Base-by-base conservation (phyloP, 495 filamentous ascomycete genomes). In the Annulohypoxylon bovei region DNA sequence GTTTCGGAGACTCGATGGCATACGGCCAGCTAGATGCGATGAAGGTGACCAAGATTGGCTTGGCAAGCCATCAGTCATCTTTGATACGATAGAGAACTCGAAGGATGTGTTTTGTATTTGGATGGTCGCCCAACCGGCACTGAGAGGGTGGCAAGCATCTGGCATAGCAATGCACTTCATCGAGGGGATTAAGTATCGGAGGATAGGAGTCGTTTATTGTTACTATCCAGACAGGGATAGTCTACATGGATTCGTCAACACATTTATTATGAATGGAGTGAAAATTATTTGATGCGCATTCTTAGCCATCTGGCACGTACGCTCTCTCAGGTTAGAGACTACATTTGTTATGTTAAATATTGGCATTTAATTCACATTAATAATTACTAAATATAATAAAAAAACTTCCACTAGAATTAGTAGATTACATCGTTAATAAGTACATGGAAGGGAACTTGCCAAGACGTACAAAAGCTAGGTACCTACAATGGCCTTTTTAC, bases 111-210 rank as follows among this genome's bases (percentile, higher is more conserved):
- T 63, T 7, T 54, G 60, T 32, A 28, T 63, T 14, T 54, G 60
- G 60, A 39, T 63, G 23, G 9, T 54, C 1, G 47, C 33, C 23
- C 49, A 64, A 30, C 49, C 49, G 12, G 23, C 47, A 14, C 5
- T 44, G 14, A 32, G 46, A 39, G 59, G 47, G 6, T 63, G 60
- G 60, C 35, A 63, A 33, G 47, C 35, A 32, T 63, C 47, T 6
- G 47, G 60, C 8, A 23, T 63, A 33, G 47, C 47, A 33, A 6
- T 63, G 23, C 14, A 30, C 6, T n/a, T 25, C 20, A n/a, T 32
- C 40, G 47, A n/a, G 1, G 2, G 2, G 2, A 42, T 32, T 37
- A 44, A 6, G 8, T 54, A 35, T 27, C 47, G 14, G n/a, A 42
- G 60, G 40, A 7, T 63, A 20, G 47, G 60, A 8, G 12, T 30